A percentile compares a stretch with the other conserved stretches of the same genome.
Conservation (phyloP, 345 rosid species). For the Ceriops zippeliana region DNA sequence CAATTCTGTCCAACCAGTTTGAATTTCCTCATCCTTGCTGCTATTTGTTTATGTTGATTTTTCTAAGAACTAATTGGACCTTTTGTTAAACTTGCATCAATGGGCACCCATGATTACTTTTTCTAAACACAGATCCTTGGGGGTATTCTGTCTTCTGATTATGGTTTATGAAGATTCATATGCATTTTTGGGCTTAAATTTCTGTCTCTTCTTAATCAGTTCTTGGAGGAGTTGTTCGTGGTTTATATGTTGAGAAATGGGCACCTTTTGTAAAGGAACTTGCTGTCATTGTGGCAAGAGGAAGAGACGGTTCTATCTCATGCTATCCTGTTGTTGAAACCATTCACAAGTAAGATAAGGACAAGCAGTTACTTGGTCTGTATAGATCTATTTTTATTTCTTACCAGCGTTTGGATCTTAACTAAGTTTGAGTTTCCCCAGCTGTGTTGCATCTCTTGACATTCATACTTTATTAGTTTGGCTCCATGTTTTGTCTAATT, state of each 20-base stretch:
- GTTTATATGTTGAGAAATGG: conserved; percentile 94
- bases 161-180: not conserved
- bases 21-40: too few relatives aligned
- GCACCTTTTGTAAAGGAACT: conserved; percentile 90
- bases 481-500: conserved; percentile 11
- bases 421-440: not conserved
- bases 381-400: conserved; percentile 1
- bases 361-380: not conserved
- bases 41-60: too few relatives aligned
- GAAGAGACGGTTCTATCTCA: conserved; percentile 69
- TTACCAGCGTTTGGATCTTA: not conserved
- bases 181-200: not conserved
- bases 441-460: not conserved
- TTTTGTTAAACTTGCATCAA: too few relatives aligned
- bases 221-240: conserved; percentile 80
- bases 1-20: too few relatives aligned
- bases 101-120: too few relatives aligned
- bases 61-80: too few relatives aligned
- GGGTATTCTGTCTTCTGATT: too few relatives aligned
- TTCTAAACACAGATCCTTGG: too few relatives aligned
- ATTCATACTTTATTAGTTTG: not conserved
- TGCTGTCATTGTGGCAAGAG: conserved; percentile 93
- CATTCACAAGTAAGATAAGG: conserved; percentile 62
- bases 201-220: conserved; percentile 33
- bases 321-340: conserved; percentile 96